phyloP scores from a whole-genome alignment of 345 rosid species.

The Angophora floribunda region DNA sequence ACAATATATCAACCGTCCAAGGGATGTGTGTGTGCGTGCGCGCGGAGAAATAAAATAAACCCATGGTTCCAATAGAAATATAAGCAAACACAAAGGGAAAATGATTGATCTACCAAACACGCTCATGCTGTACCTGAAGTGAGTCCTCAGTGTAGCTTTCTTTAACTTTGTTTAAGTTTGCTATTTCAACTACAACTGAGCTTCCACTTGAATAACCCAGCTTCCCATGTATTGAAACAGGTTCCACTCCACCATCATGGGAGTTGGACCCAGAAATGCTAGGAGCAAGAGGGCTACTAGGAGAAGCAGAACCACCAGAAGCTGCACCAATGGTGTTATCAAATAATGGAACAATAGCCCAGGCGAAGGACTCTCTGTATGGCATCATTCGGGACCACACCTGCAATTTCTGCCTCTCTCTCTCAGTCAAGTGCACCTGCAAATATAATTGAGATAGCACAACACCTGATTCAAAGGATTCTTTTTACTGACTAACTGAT shows the following conservation, averaged over 20 bases:
- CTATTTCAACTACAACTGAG: slow-evolving; percentile 85
- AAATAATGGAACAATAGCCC: slow-evolving; percentile 98
- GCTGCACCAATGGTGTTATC: slow-evolving; percentile 70
- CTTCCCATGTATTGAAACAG: slow-evolving; percentile 81
- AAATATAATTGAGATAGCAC: not conserved
- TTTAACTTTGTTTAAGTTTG: slow-evolving; percentile 91
- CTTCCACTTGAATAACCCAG: slow-evolving; percentile 74
- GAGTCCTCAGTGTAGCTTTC: slow-evolving; percentile 94
- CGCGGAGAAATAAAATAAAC: not conserved
- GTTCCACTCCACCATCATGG: slow-evolving; percentile 73
- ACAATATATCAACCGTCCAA: not conserved
- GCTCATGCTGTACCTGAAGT: slow-evolving; percentile 56
- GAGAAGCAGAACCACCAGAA: slow-evolving; percentile 87
- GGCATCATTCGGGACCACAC: slow-evolving; percentile 99
- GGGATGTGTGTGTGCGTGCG: not conserved
- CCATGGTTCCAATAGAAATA: not conserved
- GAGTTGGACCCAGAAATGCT: slow-evolving; percentile 83
- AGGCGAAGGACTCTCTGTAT: slow-evolving; percentile 88
- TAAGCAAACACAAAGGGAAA: not conserved
- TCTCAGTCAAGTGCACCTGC: slow-evolving; percentile 86
- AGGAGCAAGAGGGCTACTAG: slow-evolving; percentile 93
- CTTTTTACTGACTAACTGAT: not conserved
- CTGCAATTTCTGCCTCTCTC: slow-evolving; percentile 95
- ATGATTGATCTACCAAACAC: not conserved
- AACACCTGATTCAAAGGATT: slow-evolving; percentile 2